A percentile compares a stretch with the other conserved stretches of the same genome.
phyloP scores from a whole-genome alignment of 192 early-diverging fungal species.

The Mortierella alpina region DNA sequence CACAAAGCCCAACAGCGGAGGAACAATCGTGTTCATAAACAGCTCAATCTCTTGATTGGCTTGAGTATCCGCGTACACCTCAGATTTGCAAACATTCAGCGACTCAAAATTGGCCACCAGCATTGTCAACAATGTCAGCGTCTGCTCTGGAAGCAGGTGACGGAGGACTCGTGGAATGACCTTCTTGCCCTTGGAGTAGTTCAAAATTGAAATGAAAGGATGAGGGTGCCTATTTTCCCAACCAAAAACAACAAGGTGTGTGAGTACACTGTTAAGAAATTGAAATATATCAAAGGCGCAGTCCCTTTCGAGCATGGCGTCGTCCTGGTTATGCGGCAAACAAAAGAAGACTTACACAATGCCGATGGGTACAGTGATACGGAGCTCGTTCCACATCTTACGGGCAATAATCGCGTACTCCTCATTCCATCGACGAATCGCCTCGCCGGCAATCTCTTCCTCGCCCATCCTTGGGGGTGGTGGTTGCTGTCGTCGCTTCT shows the following conservation, averaged over 20 bases:
- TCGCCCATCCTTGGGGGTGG: conserved; percentile 62
- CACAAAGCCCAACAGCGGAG: conserved; percentile 82
- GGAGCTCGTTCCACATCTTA: conserved; percentile 73
- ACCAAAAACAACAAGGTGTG: not conserved
- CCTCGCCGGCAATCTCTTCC: conserved; percentile 63
- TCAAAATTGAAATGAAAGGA: conserved; percentile 88
- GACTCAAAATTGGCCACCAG: conserved; percentile 81
- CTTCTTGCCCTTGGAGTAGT: conserved; percentile 89
- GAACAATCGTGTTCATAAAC: conserved; percentile 91
- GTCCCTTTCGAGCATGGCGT: too few relatives aligned
- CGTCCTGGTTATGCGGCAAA: not conserved
- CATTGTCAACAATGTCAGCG: conserved; percentile 78
- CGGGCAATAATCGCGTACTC: conserved; percentile 58
- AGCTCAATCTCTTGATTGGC: conserved; percentile 78
- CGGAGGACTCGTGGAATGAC: conserved; percentile 87
- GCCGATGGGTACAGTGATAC: conserved; percentile 67
- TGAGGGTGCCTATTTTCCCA: conserved; percentile 70
- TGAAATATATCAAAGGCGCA: not conserved
- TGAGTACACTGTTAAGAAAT: not conserved
- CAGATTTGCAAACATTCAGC: conserved; percentile 72
- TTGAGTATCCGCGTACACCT: conserved; percentile 58
- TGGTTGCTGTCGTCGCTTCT: conserved; percentile 79
- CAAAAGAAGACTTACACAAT: conserved; percentile 57
- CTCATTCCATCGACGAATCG: conserved; percentile 60
- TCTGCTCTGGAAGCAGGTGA: conserved; percentile 82